Percentiles rank a stretch among this genome's conserved stretches.
Conservation (phyloP, 768 basidiomycete species). For the Tylopilus subfusipes region DNA sequence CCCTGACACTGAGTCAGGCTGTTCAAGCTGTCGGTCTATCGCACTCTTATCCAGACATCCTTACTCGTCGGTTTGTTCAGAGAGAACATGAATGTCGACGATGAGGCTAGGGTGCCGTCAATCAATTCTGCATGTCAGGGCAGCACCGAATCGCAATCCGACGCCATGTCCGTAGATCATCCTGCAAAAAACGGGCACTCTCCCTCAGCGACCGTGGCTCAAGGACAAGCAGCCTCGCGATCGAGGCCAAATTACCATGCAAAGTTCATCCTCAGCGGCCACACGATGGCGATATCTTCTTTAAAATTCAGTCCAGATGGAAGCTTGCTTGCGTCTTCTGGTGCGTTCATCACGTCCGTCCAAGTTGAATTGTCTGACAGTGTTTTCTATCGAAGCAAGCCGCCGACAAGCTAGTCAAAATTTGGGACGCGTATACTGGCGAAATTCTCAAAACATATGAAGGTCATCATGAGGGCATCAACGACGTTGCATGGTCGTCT, state of each 20-base stretch:
- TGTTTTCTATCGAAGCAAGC: slow-evolving; percentile 51
- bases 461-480: slow-evolving; percentile 81
- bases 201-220: neutral
- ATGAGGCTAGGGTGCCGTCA: neutral
- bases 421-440: slow-evolving; percentile 75
- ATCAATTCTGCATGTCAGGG: neutral
- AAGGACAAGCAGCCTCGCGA: slow-evolving; percentile 6
- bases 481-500: slow-evolving; percentile 85
- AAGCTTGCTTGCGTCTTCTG: slow-evolving; percentile 72
- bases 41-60: neutral
- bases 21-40: too few relatives aligned
- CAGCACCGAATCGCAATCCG: slow-evolving; percentile 4
- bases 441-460: slow-evolving; percentile 67
- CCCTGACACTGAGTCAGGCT: too few relatives aligned
- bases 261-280: slow-evolving; percentile 71
- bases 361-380: slow-evolving; percentile 13
- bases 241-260: slow-evolving; percentile 51
- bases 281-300: slow-evolving; percentile 76
- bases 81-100: slow-evolving; percentile 16
- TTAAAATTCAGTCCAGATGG: slow-evolving; percentile 91
- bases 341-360: slow-evolving; percentile 44
- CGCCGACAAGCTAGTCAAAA: slow-evolving; percentile 77
- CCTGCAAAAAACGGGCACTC: neutral
- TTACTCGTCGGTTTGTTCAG: neutral
- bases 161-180: slow-evolving; percentile 9